Conservation (phyloP, 2,329 filamentous ascomycete species). For the Talaromyces sp. region DNA sequence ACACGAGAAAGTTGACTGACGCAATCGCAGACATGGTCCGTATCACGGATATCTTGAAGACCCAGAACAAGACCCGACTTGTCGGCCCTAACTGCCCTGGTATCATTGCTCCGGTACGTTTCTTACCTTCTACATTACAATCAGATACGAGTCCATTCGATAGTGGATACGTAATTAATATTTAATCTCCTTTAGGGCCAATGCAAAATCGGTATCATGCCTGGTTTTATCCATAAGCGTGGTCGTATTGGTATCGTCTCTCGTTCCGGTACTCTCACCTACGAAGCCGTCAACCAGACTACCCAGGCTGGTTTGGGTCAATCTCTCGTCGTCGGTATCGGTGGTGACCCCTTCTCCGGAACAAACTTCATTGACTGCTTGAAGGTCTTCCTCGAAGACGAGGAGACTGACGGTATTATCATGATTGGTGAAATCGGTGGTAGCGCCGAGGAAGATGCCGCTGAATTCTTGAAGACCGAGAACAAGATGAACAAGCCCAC, state of each 20-base stretch:
- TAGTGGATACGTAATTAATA: neutral
- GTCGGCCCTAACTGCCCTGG: constrained; percentile 98
- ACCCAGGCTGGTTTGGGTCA: constrained; percentile 95
- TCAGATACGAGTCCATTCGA: neutral
- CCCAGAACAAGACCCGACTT: constrained; percentile 92
- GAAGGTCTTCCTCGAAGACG: constrained; percentile 91
- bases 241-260: constrained; percentile 98
- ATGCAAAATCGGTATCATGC: constrained; percentile 99
- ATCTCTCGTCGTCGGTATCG: constrained; percentile 96
- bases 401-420: constrained; percentile 97
- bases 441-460: constrained; percentile 94
- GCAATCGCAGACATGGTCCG: constrained; percentile 81
- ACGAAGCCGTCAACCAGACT: constrained; percentile 99
- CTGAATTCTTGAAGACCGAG: constrained; percentile 88
- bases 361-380: constrained; percentile 99
- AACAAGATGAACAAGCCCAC: constrained; percentile 95
- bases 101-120: constrained; percentile 73
- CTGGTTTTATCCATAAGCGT: constrained; percentile 99
- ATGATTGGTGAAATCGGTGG: constrained; percentile 99
- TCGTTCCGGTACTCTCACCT: constrained; percentile 94
- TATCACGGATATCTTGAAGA: constrained; percentile 96
- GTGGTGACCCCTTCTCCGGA: constrained; percentile 96
- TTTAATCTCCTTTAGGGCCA: constrained; percentile 59
- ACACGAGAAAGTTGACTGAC: neutral
- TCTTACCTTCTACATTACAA: neutral